These are phyloP conservation scores for Microsporum canis DNA, from an alignment of 2,329 filamentous ascomycete species.

Conservation along the genomic window DNA sequence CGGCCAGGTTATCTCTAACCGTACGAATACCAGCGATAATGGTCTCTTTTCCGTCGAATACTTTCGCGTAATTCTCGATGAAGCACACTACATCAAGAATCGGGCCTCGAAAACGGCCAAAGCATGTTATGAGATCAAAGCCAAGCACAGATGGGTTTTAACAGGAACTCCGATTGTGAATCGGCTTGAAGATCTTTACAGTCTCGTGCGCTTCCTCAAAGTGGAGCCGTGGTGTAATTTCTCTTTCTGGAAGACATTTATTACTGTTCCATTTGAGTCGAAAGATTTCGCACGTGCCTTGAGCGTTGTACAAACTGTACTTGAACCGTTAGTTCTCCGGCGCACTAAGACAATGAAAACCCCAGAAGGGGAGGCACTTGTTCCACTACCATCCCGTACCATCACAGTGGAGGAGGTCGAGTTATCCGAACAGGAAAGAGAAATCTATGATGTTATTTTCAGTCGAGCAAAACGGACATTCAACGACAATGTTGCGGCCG, in stretches of 20 bases:
- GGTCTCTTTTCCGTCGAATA: constrained; percentile 89
- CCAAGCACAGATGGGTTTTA: constrained; percentile 79
- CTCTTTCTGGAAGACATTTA: constrained; percentile 98
- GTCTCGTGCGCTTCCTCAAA: constrained; percentile 77
- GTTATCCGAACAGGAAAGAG: constrained; percentile 69
- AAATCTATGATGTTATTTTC: constrained; percentile 88
- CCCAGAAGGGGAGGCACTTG: constrained; percentile 67
- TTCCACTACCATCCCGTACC: constrained; percentile 67
- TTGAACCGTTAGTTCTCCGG: constrained; percentile 89
- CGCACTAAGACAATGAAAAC: constrained; percentile 98
- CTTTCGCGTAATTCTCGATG: constrained; percentile 89
- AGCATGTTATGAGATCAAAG: constrained; percentile 82
- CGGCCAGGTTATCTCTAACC: constrained; percentile 50
- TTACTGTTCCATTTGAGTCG: constrained; percentile 91
- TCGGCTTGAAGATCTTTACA: constrained; percentile 86
- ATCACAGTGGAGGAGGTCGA: constrained; percentile 83
- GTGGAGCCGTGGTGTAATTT: constrained; percentile 99
- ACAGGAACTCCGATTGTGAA: constrained; percentile 97
- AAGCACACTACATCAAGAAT: constrained; percentile 88
- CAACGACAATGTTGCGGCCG: constrained; percentile 74
- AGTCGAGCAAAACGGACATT: constrained; percentile 73
- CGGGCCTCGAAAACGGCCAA: constrained; percentile 84
- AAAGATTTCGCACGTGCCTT: constrained; percentile 87
- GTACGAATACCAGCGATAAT: constrained; percentile 50
- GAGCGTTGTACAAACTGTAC: constrained; percentile 91